Evolutionary conservation across 768 basidiomycete species (phyloP), one percentile per base, ranked within the genome.

Genomic region (Phanerochaete sordida): DNA sequence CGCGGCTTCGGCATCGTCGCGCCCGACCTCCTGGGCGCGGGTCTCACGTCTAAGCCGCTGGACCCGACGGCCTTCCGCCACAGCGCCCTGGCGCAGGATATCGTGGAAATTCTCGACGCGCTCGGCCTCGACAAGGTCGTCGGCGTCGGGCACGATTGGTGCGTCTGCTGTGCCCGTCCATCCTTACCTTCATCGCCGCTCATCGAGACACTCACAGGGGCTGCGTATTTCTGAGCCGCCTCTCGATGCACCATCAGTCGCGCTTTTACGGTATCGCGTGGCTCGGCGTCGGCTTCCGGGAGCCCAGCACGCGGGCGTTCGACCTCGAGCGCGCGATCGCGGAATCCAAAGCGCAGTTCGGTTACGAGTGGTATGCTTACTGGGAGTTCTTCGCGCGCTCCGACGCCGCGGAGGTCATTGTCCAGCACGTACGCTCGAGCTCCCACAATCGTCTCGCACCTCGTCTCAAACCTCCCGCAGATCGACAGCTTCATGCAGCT

Each of bases 401-500:
- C 9, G 59, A 60, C 23, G 45, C 44, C 2, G 45, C 28, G 12
- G 16, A 33, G 23, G 28, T 55, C 52, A 45, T 55, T 21, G 31
- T 35, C 3, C 23, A 26, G 46, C 24, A 55, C 39, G 59, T 60
- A 24, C 13, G 59, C 92, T 95, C 23, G 74, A 65, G 12, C 98
- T 98, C 74, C 96, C 64, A 83, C 96, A 61, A 93, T 95, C 35
- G 85, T 95, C 56, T 93, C 91, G 57, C 82, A 95, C 44, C 79
- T 95, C 37, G 78, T 98, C 56, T 95, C 85, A 33, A 93, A 94
- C 62, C 79, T 94, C 65, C 93, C 93, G 60, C 93, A 98, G 76
- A 95, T 95, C 21, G 97, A 96, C 64, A 89, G 97, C 84, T 83
- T 93, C n/a, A 75, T 98, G 5, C 39, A 43, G 39, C 27, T 79